A percentile compares a stretch with the other conserved stretches of the same genome.
phyloP scores from a whole-genome alignment of 192 early-diverging fungal genomes.

The Umbelopsis sp. region DNA sequence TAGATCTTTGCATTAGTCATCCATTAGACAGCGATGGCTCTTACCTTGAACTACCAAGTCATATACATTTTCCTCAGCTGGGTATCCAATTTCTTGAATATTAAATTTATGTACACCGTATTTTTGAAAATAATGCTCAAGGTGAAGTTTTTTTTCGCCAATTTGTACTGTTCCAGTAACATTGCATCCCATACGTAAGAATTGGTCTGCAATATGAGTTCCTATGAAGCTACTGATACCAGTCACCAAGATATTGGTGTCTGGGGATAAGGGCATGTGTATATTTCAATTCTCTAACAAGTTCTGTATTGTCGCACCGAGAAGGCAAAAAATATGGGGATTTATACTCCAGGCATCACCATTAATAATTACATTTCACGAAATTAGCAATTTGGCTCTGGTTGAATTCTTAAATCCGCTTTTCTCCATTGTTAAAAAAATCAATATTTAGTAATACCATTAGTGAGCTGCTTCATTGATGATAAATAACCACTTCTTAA shows the following conservation, averaged over 20 bases:
- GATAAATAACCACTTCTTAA: too few species aligned
- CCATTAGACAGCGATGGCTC: too few species aligned
- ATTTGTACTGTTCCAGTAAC: conserved; percentile 46
- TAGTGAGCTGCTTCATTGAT: too few species aligned
- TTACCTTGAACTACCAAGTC: conserved; percentile 48
- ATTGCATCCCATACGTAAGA: conserved; percentile 38
- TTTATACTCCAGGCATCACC: too few species aligned
- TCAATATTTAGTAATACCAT: too few species aligned
- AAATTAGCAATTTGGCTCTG: too few species aligned
- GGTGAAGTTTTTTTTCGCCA: conserved; percentile 28
- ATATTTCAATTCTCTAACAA: too few species aligned
- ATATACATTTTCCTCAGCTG: conserved; percentile 36
- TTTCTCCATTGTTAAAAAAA: too few species aligned
- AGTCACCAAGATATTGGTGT: conserved; percentile 11
- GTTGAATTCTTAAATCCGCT: too few species aligned
- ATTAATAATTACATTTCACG: too few species aligned
- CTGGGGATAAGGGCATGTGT: neutral
- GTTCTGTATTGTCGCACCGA: too few species aligned
- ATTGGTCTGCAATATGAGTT: conserved; percentile 46
- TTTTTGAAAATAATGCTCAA: conserved; percentile 4
- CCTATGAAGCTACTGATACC: conserved; percentile 48
- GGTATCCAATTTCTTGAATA: conserved; percentile 40
- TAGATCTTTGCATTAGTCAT: neutral
- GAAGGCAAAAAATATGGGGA: too few species aligned
- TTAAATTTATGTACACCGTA: conserved; percentile 13